Evolutionary conservation across 495 filamentous ascomycete genomes (phyloP).

Genomic region (Neurospora discreta): DNA sequence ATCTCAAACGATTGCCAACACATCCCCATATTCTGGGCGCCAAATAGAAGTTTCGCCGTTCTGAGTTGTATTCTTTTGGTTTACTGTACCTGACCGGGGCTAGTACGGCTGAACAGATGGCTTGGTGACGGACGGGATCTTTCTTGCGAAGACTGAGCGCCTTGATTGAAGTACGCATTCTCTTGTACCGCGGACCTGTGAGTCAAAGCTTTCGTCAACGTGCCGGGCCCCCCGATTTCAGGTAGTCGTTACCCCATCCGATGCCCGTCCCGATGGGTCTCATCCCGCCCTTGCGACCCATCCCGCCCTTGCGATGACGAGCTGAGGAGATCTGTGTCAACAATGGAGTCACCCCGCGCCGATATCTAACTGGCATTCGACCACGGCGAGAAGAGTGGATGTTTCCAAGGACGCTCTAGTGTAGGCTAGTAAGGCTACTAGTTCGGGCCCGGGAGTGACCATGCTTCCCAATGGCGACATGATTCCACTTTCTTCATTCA

Average conservation of each 20-base stretch:
- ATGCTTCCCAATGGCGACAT: background rate
- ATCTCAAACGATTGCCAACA: background rate
- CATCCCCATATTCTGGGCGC: background rate
- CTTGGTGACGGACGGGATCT: background rate
- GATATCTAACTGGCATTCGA: constrained; percentile 1
- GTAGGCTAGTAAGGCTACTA: background rate
- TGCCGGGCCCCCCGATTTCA: background rate
- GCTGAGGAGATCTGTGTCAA: background rate
- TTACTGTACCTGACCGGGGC: background rate
- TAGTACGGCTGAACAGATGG: background rate
- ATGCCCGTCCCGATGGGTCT: background rate
- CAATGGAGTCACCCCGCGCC: constrained; percentile 10
- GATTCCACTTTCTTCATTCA: background rate
- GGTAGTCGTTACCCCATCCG: background rate
- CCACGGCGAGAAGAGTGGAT: background rate
- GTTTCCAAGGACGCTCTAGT: background rate
- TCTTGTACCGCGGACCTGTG: background rate
- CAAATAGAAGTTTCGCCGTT: background rate
- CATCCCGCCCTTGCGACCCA: constrained; percentile 8
- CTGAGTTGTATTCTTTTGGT: background rate
- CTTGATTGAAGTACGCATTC: background rate
- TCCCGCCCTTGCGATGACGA: constrained; percentile 12
- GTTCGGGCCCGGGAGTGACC: background rate
- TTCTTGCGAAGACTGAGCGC: background rate
- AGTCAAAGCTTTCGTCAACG: background rate